Evolutionary conservation across 306 rosid genomes (phyloP), one percentile per base, ranked within the genome.

Genomic region (Prunus armeniaca): DNA sequence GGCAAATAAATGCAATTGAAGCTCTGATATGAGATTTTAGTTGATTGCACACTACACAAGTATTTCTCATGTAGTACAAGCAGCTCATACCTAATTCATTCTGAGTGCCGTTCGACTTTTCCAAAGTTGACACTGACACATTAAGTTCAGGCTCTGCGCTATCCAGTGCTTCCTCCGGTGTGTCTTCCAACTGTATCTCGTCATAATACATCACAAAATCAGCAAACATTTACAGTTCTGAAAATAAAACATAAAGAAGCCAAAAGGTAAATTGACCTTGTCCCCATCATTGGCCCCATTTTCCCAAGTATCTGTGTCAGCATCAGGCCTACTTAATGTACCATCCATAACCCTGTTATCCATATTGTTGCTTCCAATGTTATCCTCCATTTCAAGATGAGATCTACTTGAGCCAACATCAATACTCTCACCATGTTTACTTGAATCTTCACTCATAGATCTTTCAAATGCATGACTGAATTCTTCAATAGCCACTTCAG

Each of bases 171-270:
- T 76, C 84, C 71, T 56, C 89, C 62, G 14, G 47, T 43, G 28
- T 57, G 75, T 90, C 82, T 85, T 77, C 89, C 72, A 65, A 86
- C 96, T 84, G 88, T 64, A 68, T 71, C 68, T 63, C 66, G 71
- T 74, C 82, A 73, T 4, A 73, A 81, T 12, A 71, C 60, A 74
- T 49, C 56, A 61, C n/a, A 65, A 75, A 54, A 79, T 65, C 65
- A 65, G 80, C 70, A 76, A 81, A 47, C 71, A 69, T 70, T 55
- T 66, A 77, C 38, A 76, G 58, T 55, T 17, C 77, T 6, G 72
- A 51, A 45, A 75, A 58, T 67, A 67, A 7, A 76, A 60, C 50
- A 46, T 38, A 46, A 65, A 68, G 47, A 25, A 54, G 45, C 22
- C 25, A 50, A 74, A 73, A 25, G 50, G 17, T 41, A 20, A 38